phyloP scores from a whole-genome alignment of 139 green algal genomes.

The Chara braunii region DNA sequence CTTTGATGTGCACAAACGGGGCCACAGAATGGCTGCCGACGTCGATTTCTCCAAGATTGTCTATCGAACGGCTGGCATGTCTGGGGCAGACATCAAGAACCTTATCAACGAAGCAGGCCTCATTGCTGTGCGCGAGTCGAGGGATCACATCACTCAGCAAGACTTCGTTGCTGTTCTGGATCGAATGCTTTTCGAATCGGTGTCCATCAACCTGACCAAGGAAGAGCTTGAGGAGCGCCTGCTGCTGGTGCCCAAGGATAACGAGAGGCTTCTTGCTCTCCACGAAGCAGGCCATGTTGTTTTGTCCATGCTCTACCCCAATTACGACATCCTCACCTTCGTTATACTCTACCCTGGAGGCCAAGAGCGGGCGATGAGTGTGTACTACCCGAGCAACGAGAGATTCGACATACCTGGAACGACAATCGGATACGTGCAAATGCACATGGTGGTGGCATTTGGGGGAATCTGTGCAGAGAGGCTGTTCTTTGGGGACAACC shows the following conservation, averaged over 20 bases:
- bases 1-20: constrained; percentile 7
- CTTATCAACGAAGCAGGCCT: constrained; percentile 20
- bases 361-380: constrained; percentile 15
- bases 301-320: constrained; percentile 25
- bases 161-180: constrained; percentile 12
- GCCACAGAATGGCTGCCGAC: background rate
- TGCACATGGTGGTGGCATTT: constrained; percentile 30
- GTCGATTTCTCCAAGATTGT: constrained; percentile 26
- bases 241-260: background rate
- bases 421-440: constrained; percentile 17
- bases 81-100: constrained; percentile 13
- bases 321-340: constrained; percentile 30
- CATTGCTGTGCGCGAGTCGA: constrained; percentile 18
- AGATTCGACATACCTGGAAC: constrained; percentile 5
- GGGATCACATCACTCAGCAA: constrained; percentile 11
- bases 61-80: constrained; percentile 11
- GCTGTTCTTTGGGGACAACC: constrained; percentile 13
- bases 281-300: constrained; percentile 29
- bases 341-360: constrained; percentile 12
- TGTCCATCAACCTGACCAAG: background rate
- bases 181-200: constrained; percentile 5
- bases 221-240: background rate
- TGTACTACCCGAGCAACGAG: constrained; percentile 25
- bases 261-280: constrained; percentile 13
- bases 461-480: constrained; percentile 18